Evolutionary conservation across 176 grass and related monocot species (phyloP), one percentile per base, ranked within the genome.

Genomic region (Rhipidocladum racemiflorum): DNA sequence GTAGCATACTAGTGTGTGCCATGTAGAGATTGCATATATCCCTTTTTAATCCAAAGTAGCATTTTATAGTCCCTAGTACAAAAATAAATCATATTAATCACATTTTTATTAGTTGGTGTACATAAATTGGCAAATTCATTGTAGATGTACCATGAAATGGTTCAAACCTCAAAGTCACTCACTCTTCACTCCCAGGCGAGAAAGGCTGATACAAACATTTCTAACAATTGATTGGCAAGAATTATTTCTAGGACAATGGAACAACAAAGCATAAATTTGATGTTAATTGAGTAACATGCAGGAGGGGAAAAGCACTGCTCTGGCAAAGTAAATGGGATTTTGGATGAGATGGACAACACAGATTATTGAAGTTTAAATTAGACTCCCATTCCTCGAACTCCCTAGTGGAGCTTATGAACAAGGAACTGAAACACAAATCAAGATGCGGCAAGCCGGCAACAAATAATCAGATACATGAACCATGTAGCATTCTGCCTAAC

Each of bases 401-500:
- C 18, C n/a, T 46, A 49, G 7, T 46, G 23, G 28, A n/a, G 24
- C 36, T 43, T 69, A 18, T 40, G 38, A 12, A 44, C 35, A 70
- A 56, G 34, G 49, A 74, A 67, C 23, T 61, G n/a, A n/a, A n/a
- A n/a, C n/a, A n/a, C n/a, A n/a, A n/a, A n/a, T n/a, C n/a, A n/a
- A n/a, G n/a, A n/a, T n/a, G n/a, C n/a, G n/a, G n/a, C n/a, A n/a
- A n/a, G n/a, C n/a, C n/a, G n/a, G n/a, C n/a, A n/a, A 78, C 54
- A 55, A 21, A 23, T 39, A 74, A 73, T 84, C 51, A 40, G 29
- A 61, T 16, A 42, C 44, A 62, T 1, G 28, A 62, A 25, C 1
- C 61, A 76, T 62, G 44, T 63, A 39, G 8, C 65, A 29, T 45
- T 81, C 62, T 35, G 32, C 36, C 42, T 72, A 84, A 71, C 21